Evolutionary conservation across 2,329 filamentous ascomycete species (phyloP).

Genomic region (Pseudogymnoascus sp.): DNA sequence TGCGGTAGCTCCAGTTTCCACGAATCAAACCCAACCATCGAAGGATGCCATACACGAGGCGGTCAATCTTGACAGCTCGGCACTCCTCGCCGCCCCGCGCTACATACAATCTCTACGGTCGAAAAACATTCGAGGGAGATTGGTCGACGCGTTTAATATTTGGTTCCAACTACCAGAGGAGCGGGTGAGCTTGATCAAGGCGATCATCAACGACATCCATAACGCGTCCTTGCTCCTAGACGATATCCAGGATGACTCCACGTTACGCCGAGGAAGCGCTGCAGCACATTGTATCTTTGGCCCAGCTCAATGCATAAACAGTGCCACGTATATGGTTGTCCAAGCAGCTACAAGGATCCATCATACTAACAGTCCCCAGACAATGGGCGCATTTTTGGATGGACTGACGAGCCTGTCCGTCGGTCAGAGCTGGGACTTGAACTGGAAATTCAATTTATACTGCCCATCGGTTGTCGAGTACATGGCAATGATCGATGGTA

Average conservation of each 20-base stretch:
- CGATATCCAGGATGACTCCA: conserved; percentile 32
- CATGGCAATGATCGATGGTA: neutral
- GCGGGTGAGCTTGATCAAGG: neutral
- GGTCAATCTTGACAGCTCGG: neutral
- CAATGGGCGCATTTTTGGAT: neutral
- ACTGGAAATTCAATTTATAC: neutral
- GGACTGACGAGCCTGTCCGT: neutral
- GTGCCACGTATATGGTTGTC: conserved; percentile 23
- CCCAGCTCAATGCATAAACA: conserved; percentile 30
- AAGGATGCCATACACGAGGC: neutral
- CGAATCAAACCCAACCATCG: neutral
- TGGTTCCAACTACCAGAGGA: neutral
- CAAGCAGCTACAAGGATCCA: neutral
- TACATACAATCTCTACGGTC: neutral
- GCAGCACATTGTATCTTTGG: conserved; percentile 32
- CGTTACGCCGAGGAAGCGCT: conserved; percentile 28
- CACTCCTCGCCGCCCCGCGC: neutral
- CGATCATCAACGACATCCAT: neutral
- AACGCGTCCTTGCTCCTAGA: conserved; percentile 21
- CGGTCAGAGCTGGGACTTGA: neutral
- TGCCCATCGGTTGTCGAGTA: neutral
- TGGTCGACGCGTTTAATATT: neutral
- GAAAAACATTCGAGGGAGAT: neutral
- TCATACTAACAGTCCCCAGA: neutral
- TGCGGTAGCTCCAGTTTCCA: neutral